Evolutionary conservation across 495 filamentous ascomycete genomes (phyloP).

Genomic region (Xylaria bambusicola): DNA sequence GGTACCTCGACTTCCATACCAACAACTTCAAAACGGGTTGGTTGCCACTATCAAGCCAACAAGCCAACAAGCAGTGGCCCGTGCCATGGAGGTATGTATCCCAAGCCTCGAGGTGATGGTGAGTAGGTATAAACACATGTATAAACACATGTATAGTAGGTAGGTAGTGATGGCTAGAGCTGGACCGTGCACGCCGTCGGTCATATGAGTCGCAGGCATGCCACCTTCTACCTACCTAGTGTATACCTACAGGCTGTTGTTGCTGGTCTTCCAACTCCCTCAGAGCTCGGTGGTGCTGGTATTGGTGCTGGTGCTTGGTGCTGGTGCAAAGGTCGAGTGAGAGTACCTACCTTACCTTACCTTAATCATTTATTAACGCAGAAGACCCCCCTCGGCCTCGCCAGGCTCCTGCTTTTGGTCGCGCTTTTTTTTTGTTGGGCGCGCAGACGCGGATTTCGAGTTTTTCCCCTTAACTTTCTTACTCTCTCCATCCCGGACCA

Average conservation of each 20-base stretch:
- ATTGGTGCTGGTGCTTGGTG: too few species aligned
- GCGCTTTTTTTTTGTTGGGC: slow-evolving; percentile 21
- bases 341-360: too few species aligned
- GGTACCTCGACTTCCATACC: too few species aligned
- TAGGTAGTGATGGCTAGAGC: background rate
- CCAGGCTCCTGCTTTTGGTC: background rate
- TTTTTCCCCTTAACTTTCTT: slow-evolving; percentile 9
- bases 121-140: too few species aligned
- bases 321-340: too few species aligned
- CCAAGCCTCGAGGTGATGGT: background rate
- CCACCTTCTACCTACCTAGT: slow-evolving; percentile 34
- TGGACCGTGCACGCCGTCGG: slow-evolving; percentile 34
- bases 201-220: slow-evolving; percentile 38
- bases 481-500: slow-evolving; percentile 4
- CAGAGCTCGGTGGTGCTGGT: slow-evolving; percentile 19
- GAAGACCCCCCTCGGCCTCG: slow-evolving; percentile 13
- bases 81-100: background rate
- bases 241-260: too few species aligned
- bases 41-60: slow-evolving; percentile 19
- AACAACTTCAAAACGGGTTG: too few species aligned
- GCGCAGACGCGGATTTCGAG: slow-evolving; percentile 16
- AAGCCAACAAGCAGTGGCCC: slow-evolving; percentile 14
- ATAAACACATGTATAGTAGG: too few species aligned
- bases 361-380: slow-evolving; percentile 30
- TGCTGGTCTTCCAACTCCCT: slow-evolving; percentile 27